Conservation (phyloP, 306 rosid species). For the Gleditsia sinensis region DNA sequence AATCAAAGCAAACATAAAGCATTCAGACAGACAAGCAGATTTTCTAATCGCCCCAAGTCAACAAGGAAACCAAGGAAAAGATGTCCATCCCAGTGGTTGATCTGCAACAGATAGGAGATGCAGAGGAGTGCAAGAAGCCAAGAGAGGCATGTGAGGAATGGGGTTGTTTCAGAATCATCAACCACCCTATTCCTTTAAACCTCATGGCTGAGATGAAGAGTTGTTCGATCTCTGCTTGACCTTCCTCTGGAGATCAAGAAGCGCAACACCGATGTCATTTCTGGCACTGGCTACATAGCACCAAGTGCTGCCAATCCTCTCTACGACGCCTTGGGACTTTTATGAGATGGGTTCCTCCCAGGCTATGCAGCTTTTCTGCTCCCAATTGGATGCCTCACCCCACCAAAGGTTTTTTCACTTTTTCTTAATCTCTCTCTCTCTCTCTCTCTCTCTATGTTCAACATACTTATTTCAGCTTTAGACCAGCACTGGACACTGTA, state of each 20-base stretch:
- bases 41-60: no score
- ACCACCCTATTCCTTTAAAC: slow-evolving; percentile 44
- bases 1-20: no score
- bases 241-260: slow-evolving; percentile 61
- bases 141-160: slow-evolving; percentile 62
- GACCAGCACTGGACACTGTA: no score
- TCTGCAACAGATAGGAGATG: slow-evolving; percentile 33
- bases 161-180: slow-evolving; percentile 65
- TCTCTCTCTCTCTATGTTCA: no score
- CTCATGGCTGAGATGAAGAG: slow-evolving; percentile 63
- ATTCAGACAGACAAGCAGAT: no score
- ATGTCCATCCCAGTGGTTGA: slow-evolving; percentile 47
- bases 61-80: background rate
- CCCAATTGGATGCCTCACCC: slow-evolving; percentile 47
- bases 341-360: slow-evolving; percentile 54
- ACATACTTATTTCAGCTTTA: no score
- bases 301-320: slow-evolving; percentile 53
- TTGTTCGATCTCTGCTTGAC: slow-evolving; percentile 46
- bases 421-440: no score
- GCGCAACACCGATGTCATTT: slow-evolving; percentile 45
- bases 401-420: slow-evolving; percentile 48
- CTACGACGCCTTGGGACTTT: slow-evolving; percentile 57
- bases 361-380: slow-evolving; percentile 46
- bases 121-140: slow-evolving; percentile 38
- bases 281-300: slow-evolving; percentile 57